Percentiles rank a stretch among this genome's conserved stretches.
Evolutionary conservation across 1,139 yeast genomes (phyloP).

Genomic region (Yamadazyma atlantica): DNA sequence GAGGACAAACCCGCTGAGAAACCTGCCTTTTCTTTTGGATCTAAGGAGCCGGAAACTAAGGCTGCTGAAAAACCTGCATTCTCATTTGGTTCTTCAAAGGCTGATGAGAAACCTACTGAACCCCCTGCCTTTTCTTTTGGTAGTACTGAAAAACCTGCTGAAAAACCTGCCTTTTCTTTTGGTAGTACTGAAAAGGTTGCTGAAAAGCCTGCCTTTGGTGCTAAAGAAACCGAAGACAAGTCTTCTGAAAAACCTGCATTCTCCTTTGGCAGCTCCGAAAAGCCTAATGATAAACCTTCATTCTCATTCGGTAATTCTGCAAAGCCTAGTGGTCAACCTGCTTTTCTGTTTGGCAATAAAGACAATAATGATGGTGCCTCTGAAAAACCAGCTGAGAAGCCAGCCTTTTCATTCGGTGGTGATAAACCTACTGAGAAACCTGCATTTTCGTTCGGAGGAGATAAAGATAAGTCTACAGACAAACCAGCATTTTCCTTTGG

Average conservation of each 20-base stretch:
- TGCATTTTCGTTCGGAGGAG: slow-evolving; percentile 19
- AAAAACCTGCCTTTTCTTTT: slow-evolving; percentile 20
- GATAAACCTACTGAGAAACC: slow-evolving; percentile 7
- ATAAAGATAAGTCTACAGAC: too few relatives aligned
- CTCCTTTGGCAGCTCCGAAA: slow-evolving; percentile 14
- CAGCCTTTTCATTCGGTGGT: slow-evolving; percentile 19
- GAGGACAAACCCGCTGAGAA: slow-evolving; percentile 3
- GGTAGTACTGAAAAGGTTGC: slow-evolving; percentile 11
- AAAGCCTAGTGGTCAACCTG: slow-evolving; percentile 13
- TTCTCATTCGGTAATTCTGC: slow-evolving; percentile 12
- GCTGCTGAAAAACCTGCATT: slow-evolving; percentile 15
- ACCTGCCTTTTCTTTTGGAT: slow-evolving; percentile 23
- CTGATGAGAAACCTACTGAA: slow-evolving; percentile 15
- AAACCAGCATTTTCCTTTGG: slow-evolving; percentile 20
- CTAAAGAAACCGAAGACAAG: neutral
- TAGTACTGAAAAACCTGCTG: slow-evolving; percentile 12
- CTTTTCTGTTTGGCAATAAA: slow-evolving; percentile 17
- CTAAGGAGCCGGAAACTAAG: neutral
- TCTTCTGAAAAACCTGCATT: slow-evolving; percentile 10
- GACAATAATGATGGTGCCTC: slow-evolving; percentile 6
- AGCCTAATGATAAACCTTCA: slow-evolving; percentile 6
- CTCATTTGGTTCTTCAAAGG: slow-evolving; percentile 14
- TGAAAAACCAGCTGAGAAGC: slow-evolving; percentile 10
- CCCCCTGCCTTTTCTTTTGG: slow-evolving; percentile 16
- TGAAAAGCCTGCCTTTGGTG: neutral